Evolutionary conservation across 768 basidiomycete genomes (phyloP).

Genomic region (Boletus coccyginus): DNA sequence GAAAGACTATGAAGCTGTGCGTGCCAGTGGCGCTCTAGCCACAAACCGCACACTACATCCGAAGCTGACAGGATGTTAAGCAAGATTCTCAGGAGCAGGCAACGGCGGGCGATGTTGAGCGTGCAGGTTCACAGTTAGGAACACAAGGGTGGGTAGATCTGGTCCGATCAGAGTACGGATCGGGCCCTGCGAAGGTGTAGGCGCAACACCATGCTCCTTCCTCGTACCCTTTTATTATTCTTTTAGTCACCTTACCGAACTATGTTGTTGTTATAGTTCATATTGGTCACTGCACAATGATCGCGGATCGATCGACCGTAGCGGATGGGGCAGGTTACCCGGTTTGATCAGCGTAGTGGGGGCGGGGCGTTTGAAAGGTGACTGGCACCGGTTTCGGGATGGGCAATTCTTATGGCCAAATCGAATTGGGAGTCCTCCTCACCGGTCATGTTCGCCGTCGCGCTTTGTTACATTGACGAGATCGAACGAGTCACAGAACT

Average conservation of each 20-base stretch:
- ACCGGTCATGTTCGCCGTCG: too few relatives aligned
- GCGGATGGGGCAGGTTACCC: background rate
- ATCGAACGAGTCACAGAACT: too few relatives aligned
- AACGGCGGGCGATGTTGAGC: background rate
- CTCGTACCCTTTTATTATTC: slow-evolving; percentile 1
- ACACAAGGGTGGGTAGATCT: background rate
- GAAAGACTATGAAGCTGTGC: background rate
- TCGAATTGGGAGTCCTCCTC: background rate
- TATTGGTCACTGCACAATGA: background rate
- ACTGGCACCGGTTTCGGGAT: background rate
- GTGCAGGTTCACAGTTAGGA: background rate
- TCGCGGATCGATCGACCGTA: background rate
- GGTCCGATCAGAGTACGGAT: too few relatives aligned
- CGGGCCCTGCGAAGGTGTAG: background rate
- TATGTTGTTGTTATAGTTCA: too few relatives aligned
- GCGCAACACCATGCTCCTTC: background rate
- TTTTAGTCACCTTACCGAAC: too few relatives aligned
- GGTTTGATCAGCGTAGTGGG: background rate
- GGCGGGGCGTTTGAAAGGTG: background rate
- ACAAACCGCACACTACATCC: background rate
- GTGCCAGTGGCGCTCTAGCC: background rate
- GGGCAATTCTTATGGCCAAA: background rate
- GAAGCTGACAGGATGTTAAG: background rate
- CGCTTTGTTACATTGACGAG: too few relatives aligned
- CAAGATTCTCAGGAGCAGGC: background rate